Evolutionary conservation across 2,329 filamentous ascomycete species (phyloP).

Genomic region (Epichloe gansuensis): DNA sequence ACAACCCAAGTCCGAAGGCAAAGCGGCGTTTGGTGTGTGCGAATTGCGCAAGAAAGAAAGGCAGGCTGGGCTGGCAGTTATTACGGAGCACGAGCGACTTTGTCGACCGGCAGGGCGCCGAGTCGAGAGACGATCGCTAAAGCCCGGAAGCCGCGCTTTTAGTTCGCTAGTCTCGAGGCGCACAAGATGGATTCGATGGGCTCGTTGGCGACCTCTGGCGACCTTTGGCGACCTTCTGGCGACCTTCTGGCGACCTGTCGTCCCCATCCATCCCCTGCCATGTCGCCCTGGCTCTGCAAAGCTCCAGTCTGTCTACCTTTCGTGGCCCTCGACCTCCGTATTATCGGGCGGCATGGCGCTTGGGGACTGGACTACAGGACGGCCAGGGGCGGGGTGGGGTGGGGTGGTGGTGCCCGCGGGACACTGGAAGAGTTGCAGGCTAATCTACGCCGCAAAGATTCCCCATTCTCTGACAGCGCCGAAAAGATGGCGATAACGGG

Average conservation of each 20-base stretch:
- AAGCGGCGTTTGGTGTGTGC: neutral
- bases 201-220: neutral
- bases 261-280: neutral
- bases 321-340: neutral
- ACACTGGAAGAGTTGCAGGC: too few species aligned
- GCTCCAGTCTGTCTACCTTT: neutral
- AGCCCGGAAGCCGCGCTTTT: slow-evolving; percentile 10
- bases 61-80: neutral
- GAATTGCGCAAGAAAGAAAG: neutral
- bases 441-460: too few species aligned
- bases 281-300: neutral
- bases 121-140: slow-evolving; percentile 10
- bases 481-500: too few species aligned
- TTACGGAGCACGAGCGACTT: neutral
- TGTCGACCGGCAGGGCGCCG: slow-evolving; percentile 3
- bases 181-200: neutral
- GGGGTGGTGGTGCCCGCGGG: neutral
- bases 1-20: neutral
- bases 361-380: neutral
- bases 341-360: slow-evolving; percentile 9
- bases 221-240: neutral
- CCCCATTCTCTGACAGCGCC: too few species aligned
- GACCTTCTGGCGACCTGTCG: neutral
- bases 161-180: slow-evolving; percentile 6
- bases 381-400: neutral